A percentile compares a stretch with the other conserved stretches of the same genome.
These are phyloP conservation scores for Trametes cinnabarina DNA, from an alignment of 768 basidiomycete genomes.

Conservation along the genomic window DNA sequence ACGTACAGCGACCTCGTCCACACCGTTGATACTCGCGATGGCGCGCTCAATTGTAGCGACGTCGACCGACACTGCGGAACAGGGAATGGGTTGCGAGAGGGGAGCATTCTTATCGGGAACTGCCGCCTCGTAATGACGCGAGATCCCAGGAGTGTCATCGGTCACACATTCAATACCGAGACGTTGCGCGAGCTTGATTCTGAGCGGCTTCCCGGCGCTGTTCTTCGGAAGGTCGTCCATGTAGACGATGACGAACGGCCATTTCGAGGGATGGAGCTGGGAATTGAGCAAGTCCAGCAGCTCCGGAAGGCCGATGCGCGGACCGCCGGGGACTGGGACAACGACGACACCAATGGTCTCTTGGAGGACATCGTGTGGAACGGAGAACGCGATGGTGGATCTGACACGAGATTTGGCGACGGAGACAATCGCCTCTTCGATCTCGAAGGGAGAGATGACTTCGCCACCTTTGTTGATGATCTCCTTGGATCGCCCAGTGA, in stretches of 20 bases:
- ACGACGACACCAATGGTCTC: slow-evolving; percentile 47
- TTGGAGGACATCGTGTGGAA: slow-evolving; percentile 48
- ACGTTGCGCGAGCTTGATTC: slow-evolving; percentile 43
- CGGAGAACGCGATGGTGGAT: slow-evolving; percentile 43
- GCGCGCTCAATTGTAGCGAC: slow-evolving; percentile 27
- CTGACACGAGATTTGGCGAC: slow-evolving; percentile 43
- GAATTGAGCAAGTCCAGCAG: slow-evolving; percentile 44
- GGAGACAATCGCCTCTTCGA: slow-evolving; percentile 53
- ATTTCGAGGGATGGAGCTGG: slow-evolving; percentile 48
- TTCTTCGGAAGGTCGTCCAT: slow-evolving; percentile 50
- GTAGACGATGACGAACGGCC: slow-evolving; percentile 48
- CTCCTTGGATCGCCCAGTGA: slow-evolving; percentile 61
- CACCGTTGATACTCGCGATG: slow-evolving; percentile 30
- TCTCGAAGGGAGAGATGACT: slow-evolving; percentile 60
- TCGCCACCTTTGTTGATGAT: slow-evolving; percentile 61
- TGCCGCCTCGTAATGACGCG: slow-evolving; percentile 43
- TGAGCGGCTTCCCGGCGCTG: slow-evolving; percentile 46
- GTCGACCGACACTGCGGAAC: slow-evolving; percentile 34
- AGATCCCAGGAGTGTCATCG: slow-evolving; percentile 34
- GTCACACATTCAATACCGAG: slow-evolving; percentile 38
- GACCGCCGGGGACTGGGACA: slow-evolving; percentile 35
- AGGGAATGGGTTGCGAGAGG: slow-evolving; percentile 39
- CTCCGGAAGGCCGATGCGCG: slow-evolving; percentile 41
- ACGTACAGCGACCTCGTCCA: slow-evolving; percentile 38
- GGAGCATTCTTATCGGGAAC: slow-evolving; percentile 33